phyloP scores from a whole-genome alignment of 208 protist species.

The Acanthamoeba healyi region DNA sequence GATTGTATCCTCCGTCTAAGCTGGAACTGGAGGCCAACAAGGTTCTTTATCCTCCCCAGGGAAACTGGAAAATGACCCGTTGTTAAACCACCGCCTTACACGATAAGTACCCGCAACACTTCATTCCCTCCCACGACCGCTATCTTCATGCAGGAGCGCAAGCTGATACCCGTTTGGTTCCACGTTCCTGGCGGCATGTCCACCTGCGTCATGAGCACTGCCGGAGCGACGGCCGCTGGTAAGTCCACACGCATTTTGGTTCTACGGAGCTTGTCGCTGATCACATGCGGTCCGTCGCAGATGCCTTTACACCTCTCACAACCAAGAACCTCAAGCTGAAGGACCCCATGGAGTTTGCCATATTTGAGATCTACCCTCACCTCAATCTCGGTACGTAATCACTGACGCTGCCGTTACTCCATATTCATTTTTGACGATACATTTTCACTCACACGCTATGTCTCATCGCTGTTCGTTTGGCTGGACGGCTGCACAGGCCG shows the following conservation, averaged over 20 bases:
- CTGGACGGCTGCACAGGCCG: conserved; percentile 27
- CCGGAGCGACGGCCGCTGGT: not conserved
- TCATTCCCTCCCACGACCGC: not conserved
- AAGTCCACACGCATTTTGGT: too few species aligned
- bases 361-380: conserved; percentile 31
- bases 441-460: not conserved
- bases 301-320: not conserved
- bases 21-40: conserved; percentile 4
- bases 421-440: not conserved
- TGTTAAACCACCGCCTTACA: too few species aligned
- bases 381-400: not conserved
- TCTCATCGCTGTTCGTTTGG: not conserved
- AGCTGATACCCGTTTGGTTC: not conserved
- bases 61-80: too few species aligned
- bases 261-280: not conserved
- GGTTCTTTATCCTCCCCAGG: not conserved
- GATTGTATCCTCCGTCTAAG: not conserved
- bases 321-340: not conserved
- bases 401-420: not conserved
- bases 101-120: too few species aligned
- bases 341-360: conserved; percentile 49
- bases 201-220: not conserved
- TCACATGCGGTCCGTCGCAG: not conserved
- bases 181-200: not conserved
- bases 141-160: not conserved